Percentiles rank a stretch among this genome's conserved stretches.
These are phyloP conservation scores for Hypomontagnella monticulosa DNA, from an alignment of 495 filamentous ascomycete genomes.

Conservation along the genomic window DNA sequence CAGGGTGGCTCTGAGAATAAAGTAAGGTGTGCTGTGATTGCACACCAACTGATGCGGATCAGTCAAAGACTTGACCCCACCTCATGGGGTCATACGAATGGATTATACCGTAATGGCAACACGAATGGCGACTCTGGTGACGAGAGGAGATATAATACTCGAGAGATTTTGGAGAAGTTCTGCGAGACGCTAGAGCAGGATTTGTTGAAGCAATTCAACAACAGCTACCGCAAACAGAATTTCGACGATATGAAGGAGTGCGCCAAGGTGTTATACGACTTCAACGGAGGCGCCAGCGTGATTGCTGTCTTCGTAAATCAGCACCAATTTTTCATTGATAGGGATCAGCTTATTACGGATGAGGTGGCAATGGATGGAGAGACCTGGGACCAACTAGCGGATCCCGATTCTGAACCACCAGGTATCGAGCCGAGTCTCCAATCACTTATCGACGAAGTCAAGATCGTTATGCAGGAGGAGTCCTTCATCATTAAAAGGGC, in stretches of 20 bases:
- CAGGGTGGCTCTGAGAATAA: slow-evolving; percentile 85
- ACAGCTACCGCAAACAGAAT: slow-evolving; percentile 91
- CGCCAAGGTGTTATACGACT: slow-evolving; percentile 91
- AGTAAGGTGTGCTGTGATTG: slow-evolving; percentile 88
- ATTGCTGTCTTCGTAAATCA: slow-evolving; percentile 98
- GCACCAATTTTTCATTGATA: slow-evolving; percentile 98
- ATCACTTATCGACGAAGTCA: slow-evolving; percentile 90
- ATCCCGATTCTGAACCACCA: slow-evolving; percentile 90
- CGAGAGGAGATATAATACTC: slow-evolving; percentile 68
- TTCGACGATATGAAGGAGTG: slow-evolving; percentile 97
- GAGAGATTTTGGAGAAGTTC: slow-evolving; percentile 95
- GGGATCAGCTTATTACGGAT: slow-evolving; percentile 87
- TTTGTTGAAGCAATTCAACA: slow-evolving; percentile 93
- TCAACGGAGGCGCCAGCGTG: slow-evolving; percentile 93
- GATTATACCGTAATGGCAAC: slow-evolving; percentile 62
- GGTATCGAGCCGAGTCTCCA: slow-evolving; percentile 92
- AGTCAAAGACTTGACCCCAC: slow-evolving; percentile 82
- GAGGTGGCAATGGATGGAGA: slow-evolving; percentile 85
- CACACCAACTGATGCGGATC: slow-evolving; percentile 86
- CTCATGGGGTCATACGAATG: slow-evolving; percentile 71
- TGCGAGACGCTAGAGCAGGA: slow-evolving; percentile 96
- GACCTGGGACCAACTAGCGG: slow-evolving; percentile 88
- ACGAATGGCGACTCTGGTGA: slow-evolving; percentile 57
- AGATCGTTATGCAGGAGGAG: slow-evolving; percentile 95
- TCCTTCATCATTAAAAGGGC: slow-evolving; percentile 94